Evolutionary conservation across 768 basidiomycete species (phyloP).

Genomic region (Kondoa malvinella): DNA sequence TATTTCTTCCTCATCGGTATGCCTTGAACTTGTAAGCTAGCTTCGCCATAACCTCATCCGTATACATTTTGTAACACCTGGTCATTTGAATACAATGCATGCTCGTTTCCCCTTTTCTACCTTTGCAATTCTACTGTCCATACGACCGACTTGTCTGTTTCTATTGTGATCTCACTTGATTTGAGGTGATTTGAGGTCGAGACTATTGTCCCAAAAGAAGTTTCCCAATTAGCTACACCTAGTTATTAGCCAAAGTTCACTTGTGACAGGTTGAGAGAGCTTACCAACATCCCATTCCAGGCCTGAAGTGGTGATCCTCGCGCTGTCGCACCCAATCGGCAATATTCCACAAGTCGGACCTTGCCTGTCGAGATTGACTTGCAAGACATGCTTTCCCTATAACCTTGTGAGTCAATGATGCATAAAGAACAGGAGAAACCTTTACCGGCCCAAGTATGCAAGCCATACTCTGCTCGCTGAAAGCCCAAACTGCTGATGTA

Average conservation of each 20-base stretch:
- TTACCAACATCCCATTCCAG: conserved; percentile 76
- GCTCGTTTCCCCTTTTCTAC: neutral
- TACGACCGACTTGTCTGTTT: conserved; percentile 67
- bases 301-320: conserved; percentile 63
- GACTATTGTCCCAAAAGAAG: conserved; percentile 65
- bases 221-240: conserved; percentile 42
- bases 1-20: neutral
- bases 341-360: conserved; percentile 89
- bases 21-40: neutral
- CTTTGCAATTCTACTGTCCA: conserved; percentile 62
- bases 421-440: neutral
- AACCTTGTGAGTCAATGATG: neutral
- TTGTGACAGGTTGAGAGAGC: conserved; percentile 22
- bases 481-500: conserved; percentile 46
- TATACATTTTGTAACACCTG: neutral
- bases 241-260: neutral
- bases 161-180: conserved; percentile 49
- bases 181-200: conserved; percentile 90
- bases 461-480: conserved; percentile 79
- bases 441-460: conserved; percentile 70
- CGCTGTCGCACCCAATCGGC: conserved; percentile 65
- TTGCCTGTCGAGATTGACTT: conserved; percentile 52
- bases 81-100: neutral
- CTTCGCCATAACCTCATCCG: neutral
- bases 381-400: conserved; percentile 68